Conservation (phyloP, 2,329 filamentous ascomycete genomes). For the Ascochyta lentis region DNA sequence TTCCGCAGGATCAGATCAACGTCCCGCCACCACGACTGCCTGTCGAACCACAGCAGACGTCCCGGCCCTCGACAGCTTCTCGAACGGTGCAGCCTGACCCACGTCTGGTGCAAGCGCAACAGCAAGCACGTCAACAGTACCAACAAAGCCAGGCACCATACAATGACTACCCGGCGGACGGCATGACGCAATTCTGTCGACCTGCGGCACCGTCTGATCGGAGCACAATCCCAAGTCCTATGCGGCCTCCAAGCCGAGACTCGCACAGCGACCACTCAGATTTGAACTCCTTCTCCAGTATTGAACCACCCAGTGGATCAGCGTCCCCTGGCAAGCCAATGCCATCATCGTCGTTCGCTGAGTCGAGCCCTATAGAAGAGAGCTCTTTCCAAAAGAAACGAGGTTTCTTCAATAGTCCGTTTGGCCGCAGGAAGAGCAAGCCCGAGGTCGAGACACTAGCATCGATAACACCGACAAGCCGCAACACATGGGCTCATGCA, state of each 20-base stretch:
- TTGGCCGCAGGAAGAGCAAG: conserved; percentile 85
- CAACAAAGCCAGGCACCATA: conserved; percentile 74
- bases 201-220: conserved; percentile 73
- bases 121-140: conserved; percentile 48
- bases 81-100: conserved; percentile 44
- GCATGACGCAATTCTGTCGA: conserved; percentile 96
- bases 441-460: conserved; percentile 70
- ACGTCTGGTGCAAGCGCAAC: conserved; percentile 44
- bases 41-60: conserved; percentile 9
- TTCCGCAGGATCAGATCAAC: conserved; percentile 31
- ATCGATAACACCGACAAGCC: conserved; percentile 48
- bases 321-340: conserved; percentile 73
- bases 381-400: conserved; percentile 71
- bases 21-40: conserved; percentile 8
- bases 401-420: conserved; percentile 92
- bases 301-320: conserved; percentile 77
- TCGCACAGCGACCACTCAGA: conserved; percentile 91
- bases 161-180: conserved; percentile 91
- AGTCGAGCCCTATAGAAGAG: conserved; percentile 38
- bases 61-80: conserved; percentile 15
- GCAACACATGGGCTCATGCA: conserved; percentile 62
- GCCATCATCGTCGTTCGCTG: conserved; percentile 28
- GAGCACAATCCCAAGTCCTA: conserved; percentile 71
- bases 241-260: conserved; percentile 81
- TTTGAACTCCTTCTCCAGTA: conserved; percentile 85